These are phyloP conservation scores for Melocanna baccifera DNA, from an alignment of 176 grass and related monocot genomes.

Conservation along the genomic window DNA sequence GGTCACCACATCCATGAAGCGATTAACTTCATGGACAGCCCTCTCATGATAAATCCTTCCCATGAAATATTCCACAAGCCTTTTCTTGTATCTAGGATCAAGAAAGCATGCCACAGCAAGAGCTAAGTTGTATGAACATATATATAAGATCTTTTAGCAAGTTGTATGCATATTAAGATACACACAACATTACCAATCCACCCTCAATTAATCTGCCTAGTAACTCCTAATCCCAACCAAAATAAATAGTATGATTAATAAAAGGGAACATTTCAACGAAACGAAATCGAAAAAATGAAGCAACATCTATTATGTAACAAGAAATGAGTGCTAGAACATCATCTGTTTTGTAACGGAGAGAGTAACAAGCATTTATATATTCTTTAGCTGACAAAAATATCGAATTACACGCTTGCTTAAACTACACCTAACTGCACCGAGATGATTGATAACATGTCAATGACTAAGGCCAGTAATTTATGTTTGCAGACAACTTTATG, in stretches of 20 bases:
- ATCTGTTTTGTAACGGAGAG: neutral
- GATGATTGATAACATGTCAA: neutral
- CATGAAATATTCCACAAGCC: too few relatives aligned
- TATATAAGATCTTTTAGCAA: neutral
- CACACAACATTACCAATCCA: neutral
- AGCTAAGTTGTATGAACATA: neutral
- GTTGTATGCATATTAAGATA: neutral
- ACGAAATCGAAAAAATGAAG: neutral
- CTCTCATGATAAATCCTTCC: too few relatives aligned
- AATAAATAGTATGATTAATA: neutral
- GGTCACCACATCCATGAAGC: too few relatives aligned
- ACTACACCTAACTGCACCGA: too few relatives aligned
- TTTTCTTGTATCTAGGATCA: too few relatives aligned
- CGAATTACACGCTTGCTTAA: neutral
- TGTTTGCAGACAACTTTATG: neutral
- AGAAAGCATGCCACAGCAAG: too few relatives aligned
- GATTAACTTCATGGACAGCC: too few relatives aligned
- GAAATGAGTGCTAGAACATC: neutral
- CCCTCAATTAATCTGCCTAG: neutral
- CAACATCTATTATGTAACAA: neutral
- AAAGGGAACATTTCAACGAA: neutral
- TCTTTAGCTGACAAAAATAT: neutral
- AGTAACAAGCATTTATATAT: neutral
- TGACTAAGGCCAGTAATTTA: neutral
- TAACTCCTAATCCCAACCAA: neutral